Evolutionary conservation across 306 rosid species (phyloP).

Genomic region (Citrullus amarus): DNA sequence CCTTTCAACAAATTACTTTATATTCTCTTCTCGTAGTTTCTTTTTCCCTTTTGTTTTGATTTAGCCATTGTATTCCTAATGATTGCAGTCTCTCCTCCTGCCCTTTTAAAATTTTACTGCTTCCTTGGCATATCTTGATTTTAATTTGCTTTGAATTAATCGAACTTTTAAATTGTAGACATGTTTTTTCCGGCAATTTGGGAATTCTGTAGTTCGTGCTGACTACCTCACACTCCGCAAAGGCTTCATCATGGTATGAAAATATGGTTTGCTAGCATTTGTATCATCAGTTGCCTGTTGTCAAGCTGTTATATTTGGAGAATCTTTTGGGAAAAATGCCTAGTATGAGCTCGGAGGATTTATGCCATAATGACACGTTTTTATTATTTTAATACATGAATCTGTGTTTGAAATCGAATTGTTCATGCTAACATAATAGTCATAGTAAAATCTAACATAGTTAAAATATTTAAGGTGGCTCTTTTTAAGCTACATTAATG

Average conservation of each 20-base stretch:
- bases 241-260: conserved; percentile 72
- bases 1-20: not conserved
- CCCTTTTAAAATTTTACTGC: not conserved
- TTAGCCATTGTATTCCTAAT: not conserved
- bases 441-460: not conserved
- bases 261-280: not conserved
- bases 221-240: conserved; percentile 84
- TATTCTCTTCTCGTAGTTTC: not conserved
- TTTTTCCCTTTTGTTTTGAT: not conserved
- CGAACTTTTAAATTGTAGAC: conserved; percentile 27
- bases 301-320: not conserved
- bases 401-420: not conserved
- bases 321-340: not conserved
- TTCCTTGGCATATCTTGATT: not conserved
- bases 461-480: not conserved
- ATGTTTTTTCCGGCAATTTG: conserved; percentile 90
- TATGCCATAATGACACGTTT: not conserved
- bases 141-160: not conserved
- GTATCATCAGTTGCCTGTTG: not conserved
- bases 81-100: not conserved
- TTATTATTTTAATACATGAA: not conserved
- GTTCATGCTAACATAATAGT: not conserved
- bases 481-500: not conserved
- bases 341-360: not conserved
- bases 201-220: conserved; percentile 68